These are phyloP conservation scores for Melampsora medusae DNA, from an alignment of 1,284 basidiomycete genomes.

Conservation along the genomic window DNA sequence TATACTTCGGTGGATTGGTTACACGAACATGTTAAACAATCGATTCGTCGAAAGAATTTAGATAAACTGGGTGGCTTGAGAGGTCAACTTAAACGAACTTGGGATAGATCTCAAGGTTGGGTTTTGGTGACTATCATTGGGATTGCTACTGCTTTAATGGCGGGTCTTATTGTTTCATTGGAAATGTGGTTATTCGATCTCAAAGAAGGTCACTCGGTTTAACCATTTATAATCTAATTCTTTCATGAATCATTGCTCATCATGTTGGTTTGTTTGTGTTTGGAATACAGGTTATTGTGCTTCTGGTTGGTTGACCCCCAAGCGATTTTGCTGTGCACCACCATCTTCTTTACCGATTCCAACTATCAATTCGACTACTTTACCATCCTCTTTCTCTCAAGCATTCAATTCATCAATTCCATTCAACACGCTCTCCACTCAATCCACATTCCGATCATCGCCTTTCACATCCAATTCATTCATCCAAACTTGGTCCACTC, in stretches of 20 bases:
- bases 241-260: slow-evolving; percentile 9
- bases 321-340: slow-evolving; percentile 22
- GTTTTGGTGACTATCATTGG: slow-evolving; percentile 74
- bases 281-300: slow-evolving; percentile 28
- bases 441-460: slow-evolving; percentile 3
- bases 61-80: slow-evolving; percentile 58
- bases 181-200: slow-evolving; percentile 91
- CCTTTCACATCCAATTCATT: slow-evolving; percentile 17
- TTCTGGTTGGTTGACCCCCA: slow-evolving; percentile 32
- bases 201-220: slow-evolving; percentile 67
- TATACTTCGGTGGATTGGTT: slow-evolving; percentile 55
- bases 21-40: slow-evolving; percentile 56
- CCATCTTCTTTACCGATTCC: background rate
- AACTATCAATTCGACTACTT: background rate
- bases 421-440: slow-evolving; percentile 8
- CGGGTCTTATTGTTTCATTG: slow-evolving; percentile 78
- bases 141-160: slow-evolving; percentile 75
- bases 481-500: slow-evolving; percentile 17
- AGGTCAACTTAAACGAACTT: slow-evolving; percentile 66
- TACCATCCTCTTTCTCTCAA: background rate
- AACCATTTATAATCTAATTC: no score
- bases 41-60: slow-evolving; percentile 53
- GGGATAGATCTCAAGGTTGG: slow-evolving; percentile 86
- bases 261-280: slow-evolving; percentile 4
- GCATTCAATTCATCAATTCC: background rate